Evolutionary conservation across 2,329 filamentous ascomycete genomes (phyloP), one percentile per base, ranked within the genome.

Genomic region (Teratosphaeria destructans): DNA sequence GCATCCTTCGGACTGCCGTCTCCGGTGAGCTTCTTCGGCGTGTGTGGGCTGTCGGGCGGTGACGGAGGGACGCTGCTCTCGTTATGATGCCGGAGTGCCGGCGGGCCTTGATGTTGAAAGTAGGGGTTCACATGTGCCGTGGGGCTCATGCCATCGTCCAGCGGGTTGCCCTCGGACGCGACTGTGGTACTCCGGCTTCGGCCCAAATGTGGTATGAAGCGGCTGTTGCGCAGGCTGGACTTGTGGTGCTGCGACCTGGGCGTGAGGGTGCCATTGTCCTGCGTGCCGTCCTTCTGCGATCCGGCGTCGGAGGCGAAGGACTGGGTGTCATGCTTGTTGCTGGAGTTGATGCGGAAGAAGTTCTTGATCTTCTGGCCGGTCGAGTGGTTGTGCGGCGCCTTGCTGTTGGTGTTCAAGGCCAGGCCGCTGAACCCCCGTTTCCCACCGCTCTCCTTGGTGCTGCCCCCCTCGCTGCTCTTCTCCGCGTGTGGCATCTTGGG

Each of bases 101-200:
- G 94, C 68, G 91, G 91, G 60, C 94, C 94, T 76, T 99, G 94
- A 73, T 97, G 94, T 66, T 86, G 89, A 75, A 97, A 99, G 77
- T 99, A 99, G 19, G 94, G 94, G 73, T 99, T 99, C 64, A 91
- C 93, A 71, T 93, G 86, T 57, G 92, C 93, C 4, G 91, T 97
- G 29, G 94, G 94, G 71, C 92, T 96, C 70, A 95, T 81, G 62
- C 84, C 81, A 74, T 96, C 92, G 67, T 96, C 93, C 65, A 96
- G 82, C 60, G 87, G 84, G 72, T 96, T 91, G 67, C 92, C 92
- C 76, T 96, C 93, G 76, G 91, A 96, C 66, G 90, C 90, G 59
- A 95, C 89, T 29, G 93, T 97, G 61, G 89, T 87, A 39, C 91
- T 95, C 69, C 93, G 86, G 72, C 93, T 90, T 67, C 93, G 88